A percentile compares a stretch with the other conserved stretches of the same genome.
These are phyloP conservation scores for Hypoxylon sp. DNA, from an alignment of 2,329 filamentous ascomycete genomes.

Conservation along the genomic window DNA sequence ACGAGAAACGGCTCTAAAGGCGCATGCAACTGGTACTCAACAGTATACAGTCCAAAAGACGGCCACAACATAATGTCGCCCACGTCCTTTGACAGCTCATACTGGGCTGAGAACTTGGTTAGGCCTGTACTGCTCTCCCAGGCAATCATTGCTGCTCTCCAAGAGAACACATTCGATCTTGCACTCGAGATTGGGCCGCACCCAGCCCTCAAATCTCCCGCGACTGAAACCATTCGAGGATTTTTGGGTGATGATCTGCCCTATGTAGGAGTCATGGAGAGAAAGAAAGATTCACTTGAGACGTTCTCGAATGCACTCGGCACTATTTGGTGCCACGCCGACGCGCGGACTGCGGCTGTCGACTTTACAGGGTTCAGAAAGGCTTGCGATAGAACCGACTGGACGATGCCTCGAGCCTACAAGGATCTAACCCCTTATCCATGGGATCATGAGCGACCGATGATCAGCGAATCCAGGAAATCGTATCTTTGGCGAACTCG, in stretches of 20 bases:
- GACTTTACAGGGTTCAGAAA: too few relatives aligned
- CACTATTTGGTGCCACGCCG: constrained; percentile 20
- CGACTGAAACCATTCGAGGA: constrained; percentile 48
- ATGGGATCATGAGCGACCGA: too few relatives aligned
- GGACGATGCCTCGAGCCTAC: not conserved
- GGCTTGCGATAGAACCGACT: too few relatives aligned
- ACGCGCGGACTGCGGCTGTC: too few relatives aligned
- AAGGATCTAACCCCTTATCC: not conserved
- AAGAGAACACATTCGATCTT: not conserved
- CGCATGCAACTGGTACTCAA: too few relatives aligned
- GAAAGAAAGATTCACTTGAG: too few relatives aligned
- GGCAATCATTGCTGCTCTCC: constrained; percentile 40
- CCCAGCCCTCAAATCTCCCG: constrained; percentile 54
- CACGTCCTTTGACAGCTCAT: too few relatives aligned
- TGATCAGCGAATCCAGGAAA: not conserved
- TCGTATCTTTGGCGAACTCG: too few relatives aligned
- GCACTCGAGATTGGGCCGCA: constrained; percentile 55
- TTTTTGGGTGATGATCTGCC: not conserved
- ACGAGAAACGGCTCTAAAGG: too few relatives aligned
- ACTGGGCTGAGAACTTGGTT: constrained; percentile 55
- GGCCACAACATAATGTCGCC: too few relatives aligned
- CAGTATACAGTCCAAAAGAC: too few relatives aligned
- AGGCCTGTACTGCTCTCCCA: constrained; percentile 53
- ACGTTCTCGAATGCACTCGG: constrained; percentile 18
- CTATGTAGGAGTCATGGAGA: too few relatives aligned